These are phyloP conservation scores for Auriscalpium orientale DNA, from an alignment of 768 basidiomycete species.

Conservation along the genomic window DNA sequence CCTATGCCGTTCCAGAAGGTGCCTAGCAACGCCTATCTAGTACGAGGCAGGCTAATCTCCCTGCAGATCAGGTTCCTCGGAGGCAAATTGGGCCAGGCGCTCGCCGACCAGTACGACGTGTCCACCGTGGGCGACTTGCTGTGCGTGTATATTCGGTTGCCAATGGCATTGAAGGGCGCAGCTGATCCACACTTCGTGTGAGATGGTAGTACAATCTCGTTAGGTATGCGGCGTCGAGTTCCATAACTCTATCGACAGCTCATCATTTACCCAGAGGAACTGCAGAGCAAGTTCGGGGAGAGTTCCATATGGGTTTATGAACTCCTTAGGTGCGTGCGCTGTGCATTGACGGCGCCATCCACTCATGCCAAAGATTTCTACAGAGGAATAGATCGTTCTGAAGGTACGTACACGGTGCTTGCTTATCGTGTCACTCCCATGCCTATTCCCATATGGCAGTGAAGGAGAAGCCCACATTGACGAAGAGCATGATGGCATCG, in stretches of 20 bases:
- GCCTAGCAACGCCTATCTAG: neutral
- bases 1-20: constrained; percentile 67
- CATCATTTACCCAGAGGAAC: constrained; percentile 3
- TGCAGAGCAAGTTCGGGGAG: constrained; percentile 72
- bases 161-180: too few species aligned
- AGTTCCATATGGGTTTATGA: constrained; percentile 89
- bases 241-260: neutral
- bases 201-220: constrained; percentile 38
- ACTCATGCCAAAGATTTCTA: neutral
- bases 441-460: constrained; percentile 39
- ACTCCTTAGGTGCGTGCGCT: constrained; percentile 58
- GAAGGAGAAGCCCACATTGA: constrained; percentile 70
- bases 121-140: constrained; percentile 86
- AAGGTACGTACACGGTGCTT: constrained; percentile 45
- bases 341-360: too few species aligned
- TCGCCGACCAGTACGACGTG: constrained; percentile 84
- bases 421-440: neutral
- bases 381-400: constrained; percentile 81
- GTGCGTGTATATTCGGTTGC: constrained; percentile 37
- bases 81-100: constrained; percentile 84
- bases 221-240: constrained; percentile 36
- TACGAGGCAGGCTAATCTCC: neutral
- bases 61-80: constrained; percentile 85
- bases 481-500: constrained; percentile 93
- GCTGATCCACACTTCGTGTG: too few species aligned